Percentiles rank a stretch among this genome's conserved stretches.
Conservation (phyloP, 768 basidiomycete species). For the Kwoniella sp. region DNA sequence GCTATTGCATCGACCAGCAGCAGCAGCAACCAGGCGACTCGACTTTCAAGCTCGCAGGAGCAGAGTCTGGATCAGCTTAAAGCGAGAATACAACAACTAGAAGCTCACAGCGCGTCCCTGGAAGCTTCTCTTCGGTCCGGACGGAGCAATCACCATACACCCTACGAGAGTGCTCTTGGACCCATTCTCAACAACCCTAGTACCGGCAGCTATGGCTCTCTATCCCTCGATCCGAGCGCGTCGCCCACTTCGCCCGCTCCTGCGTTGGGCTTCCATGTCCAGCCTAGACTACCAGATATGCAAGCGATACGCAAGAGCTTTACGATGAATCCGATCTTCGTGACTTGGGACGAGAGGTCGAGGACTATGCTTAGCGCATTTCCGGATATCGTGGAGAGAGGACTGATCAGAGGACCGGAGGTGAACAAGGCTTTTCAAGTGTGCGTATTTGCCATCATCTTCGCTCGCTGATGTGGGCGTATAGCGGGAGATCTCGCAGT, state of each 20-base stretch:
- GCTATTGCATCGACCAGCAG: neutral
- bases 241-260: neutral
- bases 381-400: conserved; percentile 22
- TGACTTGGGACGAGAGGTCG: conserved; percentile 21
- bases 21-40: neutral
- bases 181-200: neutral
- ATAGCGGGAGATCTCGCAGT: too few species aligned
- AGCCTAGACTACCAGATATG: neutral
- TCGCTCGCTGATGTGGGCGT: too few species aligned
- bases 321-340: conserved; percentile 1
- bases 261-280: neutral
- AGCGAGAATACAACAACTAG: conserved; percentile 1
- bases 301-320: conserved; percentile 1
- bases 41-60: neutral
- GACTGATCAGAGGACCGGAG: conserved; percentile 16
- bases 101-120: conserved; percentile 5
- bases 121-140: neutral
- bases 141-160: neutral
- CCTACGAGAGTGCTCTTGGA: neutral
- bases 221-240: neutral
- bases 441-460: conserved; percentile 2
- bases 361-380: conserved; percentile 12
- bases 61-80: neutral
- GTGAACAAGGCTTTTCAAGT: conserved; percentile 36
- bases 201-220: neutral